These are phyloP conservation scores for Lentinula boryana DNA, from an alignment of 768 basidiomycete genomes.

Conservation along the genomic window DNA sequence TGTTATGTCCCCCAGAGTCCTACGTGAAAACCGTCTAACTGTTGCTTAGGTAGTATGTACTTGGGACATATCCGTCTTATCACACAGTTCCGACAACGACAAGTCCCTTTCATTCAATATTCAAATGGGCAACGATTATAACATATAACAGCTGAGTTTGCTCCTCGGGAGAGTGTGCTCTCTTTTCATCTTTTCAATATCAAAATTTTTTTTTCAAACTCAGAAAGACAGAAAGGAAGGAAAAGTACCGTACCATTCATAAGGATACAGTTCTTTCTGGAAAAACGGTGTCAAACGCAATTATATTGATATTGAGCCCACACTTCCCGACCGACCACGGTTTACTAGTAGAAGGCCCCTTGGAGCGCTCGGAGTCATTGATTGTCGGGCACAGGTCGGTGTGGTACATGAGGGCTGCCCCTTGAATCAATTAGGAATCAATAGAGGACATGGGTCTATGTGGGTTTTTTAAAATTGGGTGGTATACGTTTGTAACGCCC, in stretches of 20 bases:
- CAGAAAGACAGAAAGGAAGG: background rate
- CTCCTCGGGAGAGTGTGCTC: too few relatives aligned
- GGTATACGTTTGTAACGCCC: background rate
- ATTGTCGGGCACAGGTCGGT: background rate
- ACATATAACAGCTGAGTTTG: too few relatives aligned
- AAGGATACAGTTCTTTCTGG: background rate
- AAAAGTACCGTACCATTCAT: background rate
- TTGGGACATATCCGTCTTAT: too few relatives aligned
- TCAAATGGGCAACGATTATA: too few relatives aligned
- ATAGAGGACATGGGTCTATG: background rate
- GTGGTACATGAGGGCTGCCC: background rate
- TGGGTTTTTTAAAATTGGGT: background rate
- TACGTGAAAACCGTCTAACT: too few relatives aligned
- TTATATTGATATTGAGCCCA: too few relatives aligned
- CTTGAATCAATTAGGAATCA: background rate
- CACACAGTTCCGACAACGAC: background rate
- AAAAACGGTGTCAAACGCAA: background rate
- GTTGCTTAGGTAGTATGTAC: too few relatives aligned
- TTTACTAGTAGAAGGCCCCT: background rate
- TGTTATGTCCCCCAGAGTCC: too few relatives aligned
- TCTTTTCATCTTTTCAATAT: too few relatives aligned
- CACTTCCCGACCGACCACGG: background rate
- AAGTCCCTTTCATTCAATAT: background rate
- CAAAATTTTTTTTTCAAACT: background rate
- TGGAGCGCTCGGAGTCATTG: background rate